These are phyloP conservation scores for Umbelopsis sp. DNA, from an alignment of 192 early-diverging fungal species.

Conservation along the genomic window DNA sequence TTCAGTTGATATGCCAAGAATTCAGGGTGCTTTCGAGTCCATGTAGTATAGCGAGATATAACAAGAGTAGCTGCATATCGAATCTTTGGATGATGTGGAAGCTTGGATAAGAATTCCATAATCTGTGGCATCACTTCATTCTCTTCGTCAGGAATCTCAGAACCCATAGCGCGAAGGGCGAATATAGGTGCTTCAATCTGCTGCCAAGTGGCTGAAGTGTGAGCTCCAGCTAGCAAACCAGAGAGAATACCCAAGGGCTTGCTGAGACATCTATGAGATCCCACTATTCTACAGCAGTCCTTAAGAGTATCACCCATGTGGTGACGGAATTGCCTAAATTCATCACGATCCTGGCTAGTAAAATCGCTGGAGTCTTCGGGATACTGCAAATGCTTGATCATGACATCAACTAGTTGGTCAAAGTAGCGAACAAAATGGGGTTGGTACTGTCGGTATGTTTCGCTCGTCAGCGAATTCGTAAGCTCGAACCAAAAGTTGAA, in stretches of 20 bases:
- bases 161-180: constrained; percentile 91
- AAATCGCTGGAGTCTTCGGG: constrained; percentile 67
- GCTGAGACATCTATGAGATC: constrained; percentile 70
- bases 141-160: constrained; percentile 74
- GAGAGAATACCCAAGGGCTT: constrained; percentile 64
- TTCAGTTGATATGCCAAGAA: constrained; percentile 91
- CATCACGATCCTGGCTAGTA: constrained; percentile 91
- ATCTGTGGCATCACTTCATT: constrained; percentile 82
- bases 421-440: constrained; percentile 67
- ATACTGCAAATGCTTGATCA: constrained; percentile 88
- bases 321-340: constrained; percentile 96
- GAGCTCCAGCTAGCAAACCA: constrained; percentile 26
- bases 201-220: constrained; percentile 76
- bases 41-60: constrained; percentile 92
- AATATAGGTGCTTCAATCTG: constrained; percentile 94
- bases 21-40: constrained; percentile 88
- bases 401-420: constrained; percentile 72
- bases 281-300: constrained; percentile 86
- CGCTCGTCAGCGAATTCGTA: constrained; percentile 59
- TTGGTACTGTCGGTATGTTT: constrained; percentile 49
- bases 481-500: constrained; percentile 91
- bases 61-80: constrained; percentile 95
- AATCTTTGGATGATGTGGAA: constrained; percentile 93
- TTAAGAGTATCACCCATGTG: constrained; percentile 97
- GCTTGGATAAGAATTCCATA: constrained; percentile 84